Evolutionary conservation across 176 grass and related monocot species (phyloP), one percentile per base, ranked within the genome.

Genomic region (Triticum timopheevii): DNA sequence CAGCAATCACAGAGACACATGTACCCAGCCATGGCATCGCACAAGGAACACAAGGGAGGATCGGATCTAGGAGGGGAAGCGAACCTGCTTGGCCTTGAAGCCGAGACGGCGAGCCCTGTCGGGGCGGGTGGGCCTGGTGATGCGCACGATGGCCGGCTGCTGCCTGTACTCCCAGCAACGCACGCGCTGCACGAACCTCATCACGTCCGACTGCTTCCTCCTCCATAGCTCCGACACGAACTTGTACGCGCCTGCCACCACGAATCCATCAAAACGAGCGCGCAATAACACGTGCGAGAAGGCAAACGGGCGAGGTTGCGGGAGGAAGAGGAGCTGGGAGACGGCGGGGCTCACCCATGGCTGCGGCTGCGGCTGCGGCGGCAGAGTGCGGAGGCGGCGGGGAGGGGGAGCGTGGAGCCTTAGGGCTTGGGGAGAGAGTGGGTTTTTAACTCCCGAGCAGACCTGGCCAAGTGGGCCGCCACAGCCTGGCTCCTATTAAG

Each of bases 181-280:
- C 42, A 94, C 92, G 79, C 89, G 89, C 84, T 94, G 92, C 76
- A 94, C 83, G 84, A 94, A 94, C 69, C 92, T 78, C 92, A 94
- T 94, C 89, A 91, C 89, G 44, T 94, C 92, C 39, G 92, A 94
- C 85, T 94, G 92, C 89, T 94, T 94, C 92, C 77, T 94, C 94
- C 94, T 85, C 94, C 94, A 97, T 92, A 97, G 87, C 87, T 97
- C 94, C 87, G 89, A 90, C 20, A 97, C 87, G 69, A 92, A 97
- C 85, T 81, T 94, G 92, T 97, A 97, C 82, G 94, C 94, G 50
- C 92, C 94, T 97, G 88, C 12, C 13, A 73, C 47, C 81, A 76
- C 23, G 44, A 74, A 80, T 19, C 40, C 20, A 78, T 56, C 9
- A 85, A 5, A 36, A 34, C 61, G 11, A 5, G 5, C 70, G 25